Evolutionary conservation across 192 early-diverging fungal species (phyloP).

Genomic region (Backusella tuberculispora): DNA sequence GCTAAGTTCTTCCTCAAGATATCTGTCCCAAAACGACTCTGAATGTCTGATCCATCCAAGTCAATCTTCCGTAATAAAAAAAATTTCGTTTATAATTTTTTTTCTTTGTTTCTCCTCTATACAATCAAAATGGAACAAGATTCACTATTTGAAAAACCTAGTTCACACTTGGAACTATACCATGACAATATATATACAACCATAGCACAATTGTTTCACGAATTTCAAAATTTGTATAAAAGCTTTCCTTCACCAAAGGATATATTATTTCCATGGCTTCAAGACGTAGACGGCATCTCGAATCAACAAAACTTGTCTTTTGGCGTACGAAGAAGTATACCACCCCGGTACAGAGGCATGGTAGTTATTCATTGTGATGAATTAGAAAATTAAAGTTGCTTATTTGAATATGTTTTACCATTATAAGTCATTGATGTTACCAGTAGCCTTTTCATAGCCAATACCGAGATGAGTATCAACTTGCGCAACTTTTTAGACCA

Average conservation of each 20-base stretch:
- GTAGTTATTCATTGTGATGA: conserved; percentile 36
- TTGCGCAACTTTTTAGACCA: conserved; percentile 56
- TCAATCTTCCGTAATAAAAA: no score
- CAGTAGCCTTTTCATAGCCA: neutral
- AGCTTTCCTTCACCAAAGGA: conserved; percentile 51
- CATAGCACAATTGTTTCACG: conserved; percentile 42
- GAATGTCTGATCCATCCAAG: no score
- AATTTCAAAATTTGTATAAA: conserved; percentile 47
- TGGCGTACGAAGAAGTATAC: conserved; percentile 38
- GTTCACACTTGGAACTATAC: no score
- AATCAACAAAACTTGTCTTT: conserved; percentile 57
- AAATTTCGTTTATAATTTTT: no score
- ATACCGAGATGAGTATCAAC: conserved; percentile 43
- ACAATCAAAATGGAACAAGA: no score
- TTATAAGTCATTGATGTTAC: conserved; percentile 43
- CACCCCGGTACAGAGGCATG: conserved; percentile 34
- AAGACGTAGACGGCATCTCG: conserved; percentile 56
- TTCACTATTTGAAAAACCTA: no score
- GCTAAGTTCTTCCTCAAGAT: no score
- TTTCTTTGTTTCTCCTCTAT: no score
- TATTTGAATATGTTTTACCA: conserved; percentile 56
- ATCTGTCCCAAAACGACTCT: no score
- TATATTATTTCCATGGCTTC: conserved; percentile 63
- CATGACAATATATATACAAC: conserved; percentile 40
- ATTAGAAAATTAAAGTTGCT: conserved; percentile 26